Conservation (phyloP, 2,329 filamentous ascomycete species). For the Penicillium expansum region DNA sequence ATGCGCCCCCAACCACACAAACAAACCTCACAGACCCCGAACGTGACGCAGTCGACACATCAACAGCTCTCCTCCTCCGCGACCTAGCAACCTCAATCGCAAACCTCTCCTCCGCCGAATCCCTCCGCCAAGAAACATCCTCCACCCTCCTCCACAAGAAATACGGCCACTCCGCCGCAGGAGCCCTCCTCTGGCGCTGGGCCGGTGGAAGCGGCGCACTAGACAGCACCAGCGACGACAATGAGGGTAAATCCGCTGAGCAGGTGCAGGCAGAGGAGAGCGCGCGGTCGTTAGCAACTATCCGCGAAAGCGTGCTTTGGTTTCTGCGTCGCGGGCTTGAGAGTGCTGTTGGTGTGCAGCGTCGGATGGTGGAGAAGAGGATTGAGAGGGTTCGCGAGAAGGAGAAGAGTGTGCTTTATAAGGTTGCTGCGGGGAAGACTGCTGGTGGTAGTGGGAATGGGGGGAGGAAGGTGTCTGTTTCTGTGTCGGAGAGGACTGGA, state of each 20-base stretch:
- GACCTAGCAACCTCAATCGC: conserved; percentile 80
- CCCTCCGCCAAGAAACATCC: conserved; percentile 74
- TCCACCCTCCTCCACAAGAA: conserved; percentile 69
- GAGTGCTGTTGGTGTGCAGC: conserved; percentile 72
- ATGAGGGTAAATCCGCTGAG: conserved; percentile 58
- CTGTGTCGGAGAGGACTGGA: not conserved
- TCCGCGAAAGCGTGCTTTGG: conserved; percentile 81
- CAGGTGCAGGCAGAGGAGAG: conserved; percentile 70
- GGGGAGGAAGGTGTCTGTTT: not conserved
- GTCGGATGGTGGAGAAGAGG: conserved; percentile 88
- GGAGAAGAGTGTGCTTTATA: conserved; percentile 80
- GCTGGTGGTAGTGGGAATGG: conserved; percentile 20
- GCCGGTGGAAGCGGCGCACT: conserved; percentile 53
- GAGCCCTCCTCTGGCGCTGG: conserved; percentile 52
- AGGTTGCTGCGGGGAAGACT: conserved; percentile 41
- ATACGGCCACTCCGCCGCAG: conserved; percentile 54
- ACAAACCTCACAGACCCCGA: conserved; percentile 70
- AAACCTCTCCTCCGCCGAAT: conserved; percentile 76
- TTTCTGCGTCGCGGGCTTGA: conserved; percentile 74
- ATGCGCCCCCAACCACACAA: conserved; percentile 41
- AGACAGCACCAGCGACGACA: conserved; percentile 38
- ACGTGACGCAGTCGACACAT: conserved; percentile 80
- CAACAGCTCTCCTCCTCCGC: conserved; percentile 79
- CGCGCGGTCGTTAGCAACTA: conserved; percentile 63
- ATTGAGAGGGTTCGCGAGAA: conserved; percentile 83